Evolutionary conservation across 2,329 filamentous ascomycete genomes (phyloP), one percentile per base, ranked within the genome.

Genomic region (Neonectria punicea): DNA sequence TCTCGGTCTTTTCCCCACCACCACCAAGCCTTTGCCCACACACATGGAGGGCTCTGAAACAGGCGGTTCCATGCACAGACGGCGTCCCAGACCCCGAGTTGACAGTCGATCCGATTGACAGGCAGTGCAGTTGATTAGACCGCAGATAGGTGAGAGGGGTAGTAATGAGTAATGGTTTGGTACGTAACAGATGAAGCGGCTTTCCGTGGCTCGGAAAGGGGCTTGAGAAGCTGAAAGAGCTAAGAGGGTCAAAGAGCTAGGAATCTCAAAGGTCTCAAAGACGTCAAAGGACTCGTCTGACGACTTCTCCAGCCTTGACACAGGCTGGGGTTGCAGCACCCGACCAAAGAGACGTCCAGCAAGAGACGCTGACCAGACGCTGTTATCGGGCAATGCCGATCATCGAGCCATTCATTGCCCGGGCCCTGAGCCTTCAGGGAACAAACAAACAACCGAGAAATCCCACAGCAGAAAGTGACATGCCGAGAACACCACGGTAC

Each of bases 31-130:
- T 36, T 57, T 58, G 36, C 60, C 49, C 30, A 51, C 30, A 53
- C 53, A 62, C 60, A 57, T 46, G 39, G 47, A 47, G 28, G 47
- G 36, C 49, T 49, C 58, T 62, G 60, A 62, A 62, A 62, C 60
- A 62, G 34, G 41, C 50, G 60, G 53, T 39, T 53, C 60, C 39
- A 62, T 53, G 60, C 60, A 56, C 59, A 54, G 59, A 46, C 53
- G 36, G 53, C 36, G 46, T 39, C 36, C 36, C 36, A 39, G 36
- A 39, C 14, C 16, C 5, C 14, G 2, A n/a, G 55, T 47, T 41
- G 55, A 58, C 55, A 49, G 34, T 6, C 36, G 43, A 16, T 49
- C 18, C 14, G 16, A 18, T 28, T 49, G 44, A 30, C 25, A 39
- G 36, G 36, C 36, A 39, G 36, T 16, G 30, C 8, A 30, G 20